Evolutionary conservation across 2,329 filamentous ascomycete genomes (phyloP).

Genomic region (Orbilia blumenaviensis): DNA sequence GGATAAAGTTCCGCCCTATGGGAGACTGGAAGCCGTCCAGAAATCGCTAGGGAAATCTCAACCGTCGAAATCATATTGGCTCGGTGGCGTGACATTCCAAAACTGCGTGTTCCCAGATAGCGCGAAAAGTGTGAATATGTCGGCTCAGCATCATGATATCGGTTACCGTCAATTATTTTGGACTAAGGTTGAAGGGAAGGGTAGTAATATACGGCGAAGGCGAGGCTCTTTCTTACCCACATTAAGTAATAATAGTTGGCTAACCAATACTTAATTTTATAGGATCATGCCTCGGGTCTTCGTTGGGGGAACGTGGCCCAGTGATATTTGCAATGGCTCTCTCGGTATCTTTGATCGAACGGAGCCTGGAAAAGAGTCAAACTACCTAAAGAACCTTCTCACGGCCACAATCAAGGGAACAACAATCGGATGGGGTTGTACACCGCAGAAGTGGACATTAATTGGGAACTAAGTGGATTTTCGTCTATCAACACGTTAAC

Average conservation of each 20-base stretch:
- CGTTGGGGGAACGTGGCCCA: not conserved
- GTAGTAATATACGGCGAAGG: not conserved
- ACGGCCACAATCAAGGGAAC: not conserved
- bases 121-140: not conserved
- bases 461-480: not conserved
- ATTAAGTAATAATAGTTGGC: not conserved
- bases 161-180: not conserved
- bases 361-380: not conserved
- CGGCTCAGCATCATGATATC: not conserved
- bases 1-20: not conserved
- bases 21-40: not conserved
- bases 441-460: not conserved
- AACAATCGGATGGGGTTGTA: slow-evolving; percentile 1
- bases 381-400: not conserved
- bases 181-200: not conserved
- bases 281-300: not conserved
- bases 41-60: not conserved
- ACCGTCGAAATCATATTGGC: not conserved
- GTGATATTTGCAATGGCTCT: not conserved
- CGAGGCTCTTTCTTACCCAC: not conserved
- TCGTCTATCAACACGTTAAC: no score
- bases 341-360: not conserved
- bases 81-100: not conserved
- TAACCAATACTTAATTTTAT: not conserved
- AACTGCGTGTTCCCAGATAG: not conserved